Evolutionary conservation across 805 yeast species (phyloP).

Genomic region (Pichia ethanolica): DNA sequence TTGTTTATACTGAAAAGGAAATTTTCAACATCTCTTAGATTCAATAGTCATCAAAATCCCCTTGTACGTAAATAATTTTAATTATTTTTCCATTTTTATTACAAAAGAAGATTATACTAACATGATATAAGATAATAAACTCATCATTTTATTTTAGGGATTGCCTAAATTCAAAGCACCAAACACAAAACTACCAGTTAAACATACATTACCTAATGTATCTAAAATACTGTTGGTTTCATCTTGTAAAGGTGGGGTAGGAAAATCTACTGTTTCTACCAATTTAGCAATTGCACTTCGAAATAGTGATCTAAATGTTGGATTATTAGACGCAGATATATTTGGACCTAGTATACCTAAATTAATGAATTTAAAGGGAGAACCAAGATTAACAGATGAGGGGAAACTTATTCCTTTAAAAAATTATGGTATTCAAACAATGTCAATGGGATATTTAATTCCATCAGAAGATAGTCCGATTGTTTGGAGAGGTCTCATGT

Average conservation of each 20-base stretch:
- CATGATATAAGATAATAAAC: too few relatives aligned
- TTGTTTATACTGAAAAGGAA: background rate
- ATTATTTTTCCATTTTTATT: too few relatives aligned
- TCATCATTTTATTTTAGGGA: conserved; percentile 26
- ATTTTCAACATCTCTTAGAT: background rate
- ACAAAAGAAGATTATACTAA: too few relatives aligned
- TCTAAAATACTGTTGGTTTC: conserved; percentile 56
- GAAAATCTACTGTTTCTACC: conserved; percentile 67
- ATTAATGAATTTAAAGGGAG: conserved; percentile 59
- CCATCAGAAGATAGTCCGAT: conserved; percentile 58
- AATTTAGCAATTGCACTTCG: conserved; percentile 62
- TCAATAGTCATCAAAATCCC: conserved; percentile 1
- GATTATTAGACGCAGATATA: conserved; percentile 71
- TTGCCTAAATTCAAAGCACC: conserved; percentile 35
- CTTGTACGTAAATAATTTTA: background rate
- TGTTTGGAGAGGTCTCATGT: conserved; percentile 84
- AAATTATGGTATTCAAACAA: conserved; percentile 71
- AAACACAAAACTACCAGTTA: conserved; percentile 46
- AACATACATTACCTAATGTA: conserved; percentile 52
- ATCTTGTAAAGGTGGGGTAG: conserved; percentile 79
- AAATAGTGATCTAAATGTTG: conserved; percentile 47
- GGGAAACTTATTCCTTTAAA: conserved; percentile 59
- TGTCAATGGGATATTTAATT: conserved; percentile 85
- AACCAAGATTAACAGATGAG: conserved; percentile 46
- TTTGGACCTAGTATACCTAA: conserved; percentile 83